Base-by-base conservation (phyloP, 148 eudicot genomes). In the Silene uniflora region DNA sequence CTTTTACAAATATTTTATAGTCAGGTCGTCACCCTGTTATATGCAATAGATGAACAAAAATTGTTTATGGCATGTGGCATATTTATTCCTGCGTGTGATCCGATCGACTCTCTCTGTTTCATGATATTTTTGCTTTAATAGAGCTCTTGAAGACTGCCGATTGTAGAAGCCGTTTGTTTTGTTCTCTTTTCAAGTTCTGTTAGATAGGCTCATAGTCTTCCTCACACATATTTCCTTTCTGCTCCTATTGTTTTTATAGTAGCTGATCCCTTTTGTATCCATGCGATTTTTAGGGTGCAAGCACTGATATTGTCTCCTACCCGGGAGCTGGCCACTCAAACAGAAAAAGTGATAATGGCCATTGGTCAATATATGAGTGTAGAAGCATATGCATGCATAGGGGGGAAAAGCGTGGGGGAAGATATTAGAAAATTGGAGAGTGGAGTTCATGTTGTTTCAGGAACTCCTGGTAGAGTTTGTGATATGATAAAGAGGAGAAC, bases 401-500 rank as follows among this genome's bases (percentile, higher is more conserved):
- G 98, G 77, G 98, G 98, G 42, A 91, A 93, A 86, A 93, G 97
- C 76, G 93, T 93, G 42, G 98, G 97, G 12, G 98, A 93, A 75
- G 98, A 93, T 82, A 93, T 93, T 71, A 84, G 93, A 68, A 93
- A 90, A 83, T 76, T 93, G 55, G 97, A 93, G 80, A 47, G 84
- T 74, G 98, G 98, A 74, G 98, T 93, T 81, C 98, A 93, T 39
- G 95, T 93, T 60, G 97, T 93, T 76, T 93, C 98, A 58, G 98
- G 98, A 71, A 93, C 98, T 62, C 98, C 98, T 16, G 98, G 98
- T 42, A 85, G 98, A 81, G 98, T 93, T 27, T 91, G 97, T 80
- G 98, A 93, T 78, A 93, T 93, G 98, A 91, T 93, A 74, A 93
- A 93, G 86, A 85, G 98, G 83, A 88, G 95, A 81, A 90, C 98